Base-by-base conservation (phyloP, 2,329 filamentous ascomycete genomes). In the Talaromyces sp. region DNA sequence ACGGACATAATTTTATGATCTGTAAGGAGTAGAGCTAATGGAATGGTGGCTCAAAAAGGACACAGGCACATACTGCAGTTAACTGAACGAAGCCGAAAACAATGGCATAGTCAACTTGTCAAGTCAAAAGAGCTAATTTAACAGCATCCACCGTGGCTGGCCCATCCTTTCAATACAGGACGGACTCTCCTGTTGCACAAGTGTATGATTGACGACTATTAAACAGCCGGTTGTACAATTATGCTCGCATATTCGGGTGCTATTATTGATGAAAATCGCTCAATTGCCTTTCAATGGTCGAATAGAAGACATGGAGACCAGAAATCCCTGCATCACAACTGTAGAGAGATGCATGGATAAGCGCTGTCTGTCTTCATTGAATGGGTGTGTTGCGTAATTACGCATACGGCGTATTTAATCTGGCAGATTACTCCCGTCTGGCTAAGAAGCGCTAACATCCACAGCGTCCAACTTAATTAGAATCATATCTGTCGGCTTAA, bases 141-240 rank as follows among this genome's bases (percentile, higher is more conserved):
- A 56, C 33, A 8, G 53, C 40, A 48, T 56, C 53, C 53, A 48
- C 53, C 11, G 53, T 56, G 40, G 53, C 40, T 55, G 52, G 52
- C 39, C 52, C 17, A 17, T 28, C 3, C 3, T 19, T 36, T 46
- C 25, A 55, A 43, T 35, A 17, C 45, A 37, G 31, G n/a, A n/a
- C n/a, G n/a, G n/a, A n/a, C n/a, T n/a, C n/a, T 37, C 35, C 48
- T 33, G 48, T 37, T 8, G 33, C 22, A 52, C 45, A 21, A 33
- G 3, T 8, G 48, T 39, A 39, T 17, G 37, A 40, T 31, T 40
- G 51, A 3, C 15, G 39, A 37, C 39, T 19, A 28, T 25, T 25
- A 48, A 33, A n/a, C 19, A 33, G 45, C 22, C 10, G 35, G n/a
- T 57, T 48, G 33, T 6, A 5, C n/a, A 48, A 48, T 35, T 21